Percentiles rank a stretch among this genome's conserved stretches.
phyloP scores from a whole-genome alignment of 2,329 filamentous ascomycete species.

The Hypoxylon sp. region DNA sequence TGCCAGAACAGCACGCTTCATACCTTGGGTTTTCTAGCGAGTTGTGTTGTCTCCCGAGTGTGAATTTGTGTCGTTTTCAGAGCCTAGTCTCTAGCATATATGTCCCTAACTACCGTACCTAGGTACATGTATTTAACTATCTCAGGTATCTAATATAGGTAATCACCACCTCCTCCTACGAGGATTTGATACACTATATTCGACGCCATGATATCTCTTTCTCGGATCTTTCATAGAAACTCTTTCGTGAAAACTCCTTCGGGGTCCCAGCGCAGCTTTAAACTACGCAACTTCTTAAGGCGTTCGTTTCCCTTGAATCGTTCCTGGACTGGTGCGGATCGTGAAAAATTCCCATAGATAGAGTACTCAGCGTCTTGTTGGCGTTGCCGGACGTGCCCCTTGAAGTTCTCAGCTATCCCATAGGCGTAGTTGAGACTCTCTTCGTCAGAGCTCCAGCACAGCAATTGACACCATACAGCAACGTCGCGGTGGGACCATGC shows the following conservation, averaged over 20 bases:
- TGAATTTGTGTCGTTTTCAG: background rate
- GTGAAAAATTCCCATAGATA: constrained; percentile 22
- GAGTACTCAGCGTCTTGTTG: constrained; percentile 6
- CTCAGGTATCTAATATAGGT: too few relatives aligned
- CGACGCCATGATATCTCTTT: background rate
- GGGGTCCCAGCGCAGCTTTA: constrained; percentile 17
- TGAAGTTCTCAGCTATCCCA: constrained; percentile 12
- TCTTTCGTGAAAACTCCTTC: constrained; percentile 15
- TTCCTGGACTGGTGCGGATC: constrained; percentile 8
- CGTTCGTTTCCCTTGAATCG: constrained; percentile 6
- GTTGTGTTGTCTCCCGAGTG: background rate
- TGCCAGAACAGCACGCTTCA: constrained; percentile 62
- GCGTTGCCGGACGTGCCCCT: constrained; percentile 6
- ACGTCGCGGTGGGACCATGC: constrained; percentile 19
- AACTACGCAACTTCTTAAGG: constrained; percentile 7
- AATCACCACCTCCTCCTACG: too few relatives aligned
- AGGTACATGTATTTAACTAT: too few relatives aligned
- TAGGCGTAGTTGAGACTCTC: constrained; percentile 18
- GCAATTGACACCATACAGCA: constrained; percentile 18
- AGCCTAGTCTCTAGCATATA: background rate
- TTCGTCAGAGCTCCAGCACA: constrained; percentile 16
- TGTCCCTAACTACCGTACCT: background rate
- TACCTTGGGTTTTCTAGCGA: constrained; percentile 61
- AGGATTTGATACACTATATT: background rate
- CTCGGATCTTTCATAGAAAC: background rate